These are phyloP conservation scores for Eutypa lata DNA, from an alignment of 2,329 filamentous ascomycete species.

Conservation along the genomic window DNA sequence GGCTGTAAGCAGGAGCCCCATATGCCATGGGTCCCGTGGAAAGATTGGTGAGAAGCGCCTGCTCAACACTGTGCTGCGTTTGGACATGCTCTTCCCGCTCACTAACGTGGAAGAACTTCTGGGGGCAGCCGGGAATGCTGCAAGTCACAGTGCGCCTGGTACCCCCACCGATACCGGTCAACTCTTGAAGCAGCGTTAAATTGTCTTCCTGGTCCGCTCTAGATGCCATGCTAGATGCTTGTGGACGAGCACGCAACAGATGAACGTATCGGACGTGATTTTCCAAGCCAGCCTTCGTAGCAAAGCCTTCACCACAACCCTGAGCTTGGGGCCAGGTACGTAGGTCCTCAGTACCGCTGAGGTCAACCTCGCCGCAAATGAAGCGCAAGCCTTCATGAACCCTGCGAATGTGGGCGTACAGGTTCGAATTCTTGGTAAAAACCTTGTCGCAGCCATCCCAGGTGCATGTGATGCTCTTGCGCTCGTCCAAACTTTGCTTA, in stretches of 20 bases:
- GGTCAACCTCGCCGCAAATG: constrained; percentile 70
- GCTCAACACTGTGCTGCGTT: constrained; percentile 19
- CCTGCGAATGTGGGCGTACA: constrained; percentile 73
- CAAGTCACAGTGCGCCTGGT: constrained; percentile 44
- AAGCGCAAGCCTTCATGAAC: constrained; percentile 76
- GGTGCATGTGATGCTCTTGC: constrained; percentile 65
- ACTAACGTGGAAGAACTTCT: constrained; percentile 47
- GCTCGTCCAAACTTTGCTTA: constrained; percentile 56
- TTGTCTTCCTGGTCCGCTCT: constrained; percentile 18
- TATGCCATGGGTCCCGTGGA: too few species aligned
- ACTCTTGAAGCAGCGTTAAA: constrained; percentile 37
- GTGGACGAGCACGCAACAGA: constrained; percentile 55
- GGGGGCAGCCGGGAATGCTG: constrained; percentile 36
- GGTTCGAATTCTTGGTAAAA: constrained; percentile 82
- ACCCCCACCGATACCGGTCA: constrained; percentile 39
- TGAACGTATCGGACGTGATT: constrained; percentile 84
- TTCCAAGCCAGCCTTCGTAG: constrained; percentile 74
- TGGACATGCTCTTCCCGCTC: constrained; percentile 47
- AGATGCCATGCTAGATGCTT: constrained; percentile 13
- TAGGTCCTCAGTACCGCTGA: constrained; percentile 56
- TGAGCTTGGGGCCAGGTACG: constrained; percentile 60
- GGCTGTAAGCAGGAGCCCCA: too few species aligned
- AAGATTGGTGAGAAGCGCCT: too few species aligned
- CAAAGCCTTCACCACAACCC: constrained; percentile 73
- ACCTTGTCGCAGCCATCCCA: constrained; percentile 66